Evolutionary conservation across 2,329 filamentous ascomycete species (phyloP), one percentile per base, ranked within the genome.

Genomic region (Fusarium subglutinans): DNA sequence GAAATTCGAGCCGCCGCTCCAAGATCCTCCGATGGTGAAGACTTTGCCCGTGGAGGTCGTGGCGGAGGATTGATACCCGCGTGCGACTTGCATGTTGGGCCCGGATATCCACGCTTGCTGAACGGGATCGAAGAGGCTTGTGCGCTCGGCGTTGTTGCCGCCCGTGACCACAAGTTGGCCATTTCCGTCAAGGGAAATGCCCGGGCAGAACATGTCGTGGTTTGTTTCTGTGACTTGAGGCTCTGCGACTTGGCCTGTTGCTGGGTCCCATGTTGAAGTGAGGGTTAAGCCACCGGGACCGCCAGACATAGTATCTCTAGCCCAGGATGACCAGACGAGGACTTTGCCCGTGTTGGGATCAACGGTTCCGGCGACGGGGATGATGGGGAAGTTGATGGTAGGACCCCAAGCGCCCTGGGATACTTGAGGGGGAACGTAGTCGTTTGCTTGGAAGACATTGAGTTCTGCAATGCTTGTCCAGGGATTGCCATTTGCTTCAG

Each of bases 171-270:
- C 76, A 22, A 89, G 83, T 13, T 83, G 81, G 1, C 88, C 89
- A 9, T 84, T 80, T 15, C 82, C 83, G 59, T 87, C 85, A 8
- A 86, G 79, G 2, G 84, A 86, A 41, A 89, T 87, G 1, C 88
- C 89, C 0, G 89, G 88, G 73, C 88, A 90, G 74, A 89, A 89
- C 87, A 89, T 89, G 74, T 89, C 87, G 72, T 89, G 86, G 13
- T 82, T 75, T 1, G 86, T 89, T 70, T 87, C 78, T 41, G 79
- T 77, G 14, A 84, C 47, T 22, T 70, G 37, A 5, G 69, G 37
- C 40, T 70, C 69, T 4, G 65, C 48, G 5, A 73, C 63, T 5
- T 67, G 59, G 7, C 51, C 58, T 8, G 72, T 75, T 3, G 37
- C 50, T 8, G 72, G 72, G 13, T 70, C 72, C 69, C 72, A 74